phyloP scores from a whole-genome alignment of 2,329 filamentous ascomycete genomes.

The Rugonectria rugulosa region DNA sequence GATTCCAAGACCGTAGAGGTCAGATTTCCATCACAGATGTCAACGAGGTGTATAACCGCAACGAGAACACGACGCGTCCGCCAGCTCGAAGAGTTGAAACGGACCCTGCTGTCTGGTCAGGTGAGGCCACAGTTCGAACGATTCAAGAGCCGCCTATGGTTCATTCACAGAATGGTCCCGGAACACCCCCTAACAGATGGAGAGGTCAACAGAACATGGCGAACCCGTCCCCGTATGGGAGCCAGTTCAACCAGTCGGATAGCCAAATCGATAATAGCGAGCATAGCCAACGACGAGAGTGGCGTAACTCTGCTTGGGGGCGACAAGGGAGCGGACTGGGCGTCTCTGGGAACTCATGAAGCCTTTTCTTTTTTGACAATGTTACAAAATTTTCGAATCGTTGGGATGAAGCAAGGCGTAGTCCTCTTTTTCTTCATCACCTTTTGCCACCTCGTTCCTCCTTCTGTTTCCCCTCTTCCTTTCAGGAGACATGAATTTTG shows the following conservation, averaged over 20 bases:
- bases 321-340: constrained; percentile 60
- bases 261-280: constrained; percentile 50
- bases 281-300: constrained; percentile 58
- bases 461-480: constrained; percentile 19
- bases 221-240: constrained; percentile 54
- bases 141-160: constrained; percentile 67
- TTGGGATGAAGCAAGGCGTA: constrained; percentile 26
- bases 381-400: constrained; percentile 27
- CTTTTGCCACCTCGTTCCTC: constrained; percentile 30
- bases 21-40: constrained; percentile 67
- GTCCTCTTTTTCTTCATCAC: constrained; percentile 12
- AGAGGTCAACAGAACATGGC: constrained; percentile 53
- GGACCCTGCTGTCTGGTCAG: constrained; percentile 84
- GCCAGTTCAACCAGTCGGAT: constrained; percentile 55
- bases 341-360: constrained; percentile 54
- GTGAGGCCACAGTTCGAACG: constrained; percentile 84
- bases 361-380: constrained; percentile 12
- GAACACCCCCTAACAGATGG: constrained; percentile 59
- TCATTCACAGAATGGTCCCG: constrained; percentile 49
- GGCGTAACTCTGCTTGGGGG: constrained; percentile 65
- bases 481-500: constrained; percentile 41
- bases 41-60: constrained; percentile 63
- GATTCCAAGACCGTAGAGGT: constrained; percentile 80
- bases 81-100: constrained; percentile 76
- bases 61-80: constrained; percentile 63